Base-by-base conservation (phyloP, 768 basidiomycete genomes). In the Tephrocybe sp. region DNA sequence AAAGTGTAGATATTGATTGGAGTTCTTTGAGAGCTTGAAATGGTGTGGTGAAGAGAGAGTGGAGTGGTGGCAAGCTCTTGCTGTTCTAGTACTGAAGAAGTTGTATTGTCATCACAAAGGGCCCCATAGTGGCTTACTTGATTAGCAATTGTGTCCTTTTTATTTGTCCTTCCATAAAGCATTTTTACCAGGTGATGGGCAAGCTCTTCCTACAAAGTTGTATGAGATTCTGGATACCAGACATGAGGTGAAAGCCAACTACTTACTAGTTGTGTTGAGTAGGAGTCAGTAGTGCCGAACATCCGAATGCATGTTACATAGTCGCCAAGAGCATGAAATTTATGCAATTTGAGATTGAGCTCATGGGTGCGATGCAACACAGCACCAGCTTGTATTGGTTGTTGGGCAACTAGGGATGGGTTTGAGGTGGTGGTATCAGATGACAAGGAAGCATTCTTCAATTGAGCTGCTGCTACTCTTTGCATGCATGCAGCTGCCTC, bases 221-320 rank as follows among this genome's bases (percentile, higher is more conserved):
- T 22, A n/a, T 5, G 13, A 16, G 22, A 45, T 4, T 1, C 24
- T 34, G n/a, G 1, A 1, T 15, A 36, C 12, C 3, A 15, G 26
- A 36, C 9, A 6, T 5, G 28, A 18, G 19, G n/a, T n/a, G n/a
- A n/a, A n/a, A n/a, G n/a, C n/a, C 13, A 4, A 31, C 11, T n/a
- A 57, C 65, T 24, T 50, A 77, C 74, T 31, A 68, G 44, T 47
- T 76, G 73, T 0, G 73, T 78, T 0, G 69, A 70, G 46, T 69
- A 71, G 1, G 62, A 66, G 49, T 78, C 72, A 0, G 71, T 70
- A 0, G 64, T 68, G 0, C 74, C 74, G 42, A 58, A 66, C 0
- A 39, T 19, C 1, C 50, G 54, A 16, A 76, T 73, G 11, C 52
- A 49, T 1, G 19, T 16, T 0, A 61, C 61, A 44, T 72, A 71